Evolutionary conservation across 1,139 yeast genomes (phyloP).

Genomic region (Yamadazyma songkhlaensis): DNA sequence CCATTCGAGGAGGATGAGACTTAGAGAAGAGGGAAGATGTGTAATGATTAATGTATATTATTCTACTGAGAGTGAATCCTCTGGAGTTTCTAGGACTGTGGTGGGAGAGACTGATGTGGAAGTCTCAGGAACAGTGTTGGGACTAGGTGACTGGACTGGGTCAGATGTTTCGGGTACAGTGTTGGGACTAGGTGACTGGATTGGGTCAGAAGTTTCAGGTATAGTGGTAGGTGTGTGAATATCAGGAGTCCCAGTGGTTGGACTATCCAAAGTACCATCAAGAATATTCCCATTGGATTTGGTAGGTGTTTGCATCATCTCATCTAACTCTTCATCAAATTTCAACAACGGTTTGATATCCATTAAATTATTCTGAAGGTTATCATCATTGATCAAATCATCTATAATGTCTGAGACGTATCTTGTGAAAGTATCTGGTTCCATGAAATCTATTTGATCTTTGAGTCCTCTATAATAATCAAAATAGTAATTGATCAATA

Average conservation of each 20-base stretch:
- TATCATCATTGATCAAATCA: slow-evolving; percentile 13
- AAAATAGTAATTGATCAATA: slow-evolving; percentile 32
- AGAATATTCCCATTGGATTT: neutral
- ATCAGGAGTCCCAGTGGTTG: too few species aligned
- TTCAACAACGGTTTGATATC: slow-evolving; percentile 16
- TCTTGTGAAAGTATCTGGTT: slow-evolving; percentile 53
- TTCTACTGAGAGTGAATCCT: neutral
- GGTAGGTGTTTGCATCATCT: neutral
- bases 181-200: too few species aligned
- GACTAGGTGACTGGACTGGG: too few species aligned
- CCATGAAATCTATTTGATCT: slow-evolving; percentile 41
- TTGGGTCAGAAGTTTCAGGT: too few species aligned
- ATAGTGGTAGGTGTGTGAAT: too few species aligned
- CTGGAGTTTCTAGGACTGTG: neutral
- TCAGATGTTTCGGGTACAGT: too few species aligned
- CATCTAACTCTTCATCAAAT: slow-evolving; percentile 13
- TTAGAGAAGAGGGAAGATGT: neutral
- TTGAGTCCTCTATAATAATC: slow-evolving; percentile 23
- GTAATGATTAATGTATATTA: neutral
- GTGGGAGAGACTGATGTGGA: too few species aligned
- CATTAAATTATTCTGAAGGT: slow-evolving; percentile 11
- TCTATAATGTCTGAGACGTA: slow-evolving; percentile 29
- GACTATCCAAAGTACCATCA: neutral
- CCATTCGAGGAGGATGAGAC: slow-evolving; percentile 77
- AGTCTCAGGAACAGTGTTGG: too few species aligned